These are phyloP conservation scores for Coemansia sp. DNA, from an alignment of 192 early-diverging fungal genomes.

Conservation along the genomic window DNA sequence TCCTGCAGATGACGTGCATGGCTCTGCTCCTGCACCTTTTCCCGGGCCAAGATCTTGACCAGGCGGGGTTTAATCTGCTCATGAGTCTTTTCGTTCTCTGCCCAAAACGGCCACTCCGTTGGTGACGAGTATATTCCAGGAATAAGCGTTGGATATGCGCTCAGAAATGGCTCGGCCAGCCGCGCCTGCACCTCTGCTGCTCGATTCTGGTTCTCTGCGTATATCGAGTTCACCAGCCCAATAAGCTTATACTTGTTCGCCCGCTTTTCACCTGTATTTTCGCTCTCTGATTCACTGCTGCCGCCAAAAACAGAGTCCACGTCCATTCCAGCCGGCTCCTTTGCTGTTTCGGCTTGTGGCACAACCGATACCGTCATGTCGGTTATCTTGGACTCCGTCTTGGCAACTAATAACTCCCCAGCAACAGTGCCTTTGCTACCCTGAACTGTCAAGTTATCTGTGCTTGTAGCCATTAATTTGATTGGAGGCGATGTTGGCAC, in stretches of 20 bases:
- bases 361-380: slow-evolving; percentile 15
- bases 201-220: slow-evolving; percentile 38
- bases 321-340: neutral
- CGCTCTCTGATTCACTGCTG: slow-evolving; percentile 1
- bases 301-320: slow-evolving; percentile 2
- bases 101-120: slow-evolving; percentile 50
- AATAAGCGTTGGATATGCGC: slow-evolving; percentile 33
- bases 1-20: slow-evolving; percentile 34
- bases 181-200: slow-evolving; percentile 28
- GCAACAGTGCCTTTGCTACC: neutral
- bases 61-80: slow-evolving; percentile 25
- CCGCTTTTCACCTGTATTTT: neutral
- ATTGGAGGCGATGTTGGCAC: slow-evolving; percentile 30
- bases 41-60: slow-evolving; percentile 23
- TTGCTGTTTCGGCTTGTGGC: slow-evolving; percentile 10
- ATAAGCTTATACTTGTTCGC: slow-evolving; percentile 11
- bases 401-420: neutral
- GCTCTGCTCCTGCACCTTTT: slow-evolving; percentile 12
- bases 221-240: slow-evolving; percentile 22
- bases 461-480: slow-evolving; percentile 6
- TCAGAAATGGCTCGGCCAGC: slow-evolving; percentile 31
- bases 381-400: neutral
- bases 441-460: neutral
- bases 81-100: slow-evolving; percentile 27
- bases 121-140: slow-evolving; percentile 38